Conservation (phyloP, 23 red algal genomes). For the Cyanidioschyzon merolae region DNA sequence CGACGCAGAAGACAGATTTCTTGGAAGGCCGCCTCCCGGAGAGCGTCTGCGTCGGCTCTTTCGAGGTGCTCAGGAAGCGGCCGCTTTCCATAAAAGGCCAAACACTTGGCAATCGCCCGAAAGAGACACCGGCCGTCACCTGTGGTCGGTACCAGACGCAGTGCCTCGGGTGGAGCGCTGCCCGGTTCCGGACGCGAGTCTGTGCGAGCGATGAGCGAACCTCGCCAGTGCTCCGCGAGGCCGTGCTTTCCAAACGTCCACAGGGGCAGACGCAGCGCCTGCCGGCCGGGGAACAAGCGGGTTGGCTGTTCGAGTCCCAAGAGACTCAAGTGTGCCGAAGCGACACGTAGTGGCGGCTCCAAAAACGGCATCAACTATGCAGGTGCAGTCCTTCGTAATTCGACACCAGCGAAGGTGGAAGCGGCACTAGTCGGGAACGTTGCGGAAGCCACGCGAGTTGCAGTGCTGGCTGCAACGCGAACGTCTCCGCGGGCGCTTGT, state of each 20-base stretch:
- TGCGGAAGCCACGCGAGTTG: too few species aligned
- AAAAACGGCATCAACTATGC: not conserved
- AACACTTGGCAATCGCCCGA: conserved; percentile 75
- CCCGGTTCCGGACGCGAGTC: not conserved
- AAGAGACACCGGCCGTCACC: conserved; percentile 54
- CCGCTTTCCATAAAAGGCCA: conserved; percentile 53
- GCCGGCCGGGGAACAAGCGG: too few species aligned
- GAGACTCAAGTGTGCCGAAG: not conserved
- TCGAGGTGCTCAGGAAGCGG: conserved; percentile 57
- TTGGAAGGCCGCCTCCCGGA: conserved; percentile 59
- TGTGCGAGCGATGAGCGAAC: not conserved
- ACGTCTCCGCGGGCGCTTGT: too few species aligned
- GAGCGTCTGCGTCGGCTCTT: conserved; percentile 69
- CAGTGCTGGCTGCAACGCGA: too few species aligned
- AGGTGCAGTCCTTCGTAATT: too few species aligned
- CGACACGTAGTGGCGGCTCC: not conserved
- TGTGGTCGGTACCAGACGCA: conserved; percentile 28
- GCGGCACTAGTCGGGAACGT: too few species aligned
- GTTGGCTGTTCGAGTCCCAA: not conserved
- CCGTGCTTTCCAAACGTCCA: too few species aligned
- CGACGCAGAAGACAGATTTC: conserved; percentile 47
- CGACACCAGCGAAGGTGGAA: too few species aligned
- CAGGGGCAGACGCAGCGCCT: too few species aligned
- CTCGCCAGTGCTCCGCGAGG: too few species aligned
- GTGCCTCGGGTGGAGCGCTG: not conserved